Base-by-base conservation (phyloP, 1,284 basidiomycete genomes). In the Ceratobasidium sp. region DNA sequence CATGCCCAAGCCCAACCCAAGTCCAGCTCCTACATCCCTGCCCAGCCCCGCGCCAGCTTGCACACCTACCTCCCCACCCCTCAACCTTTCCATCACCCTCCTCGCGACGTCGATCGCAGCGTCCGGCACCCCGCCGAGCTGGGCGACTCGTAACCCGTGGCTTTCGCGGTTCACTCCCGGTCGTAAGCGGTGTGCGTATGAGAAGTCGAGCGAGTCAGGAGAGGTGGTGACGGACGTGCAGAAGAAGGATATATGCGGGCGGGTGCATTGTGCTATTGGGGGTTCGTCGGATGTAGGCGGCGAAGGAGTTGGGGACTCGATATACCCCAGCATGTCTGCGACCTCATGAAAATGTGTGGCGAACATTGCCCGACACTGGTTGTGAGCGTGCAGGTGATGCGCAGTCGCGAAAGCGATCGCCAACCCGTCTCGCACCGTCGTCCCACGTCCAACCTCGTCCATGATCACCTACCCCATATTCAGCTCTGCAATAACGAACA, bases 261-360 rank as follows among this genome's bases (percentile, higher is more conserved):
- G 43, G 13, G 58, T 11, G 22, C 56, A 51, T 1, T 29, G 61
- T 27, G 9, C 59, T 16, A 22, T 19, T 5, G 51, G 51, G 7
- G 22, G 22, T 1, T 53, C 51, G 51, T 4, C 9, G 7, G 51
- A 24, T 5, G 9, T n/a, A n/a, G 51, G 24, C 2, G 16, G 4
- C 22, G 22, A 11, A 53, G 22, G 22, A 24, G 84, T 79, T 65
- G 81, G 77, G 2, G 81, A 80, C 29, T 83, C 78, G 16, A 81
- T 80, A 78, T 89, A 88, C 0, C 90, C 90, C 22, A 97, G 84
- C 88, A 98, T 90, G 77, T 94, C 90, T 1, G 92, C 91, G 13
- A 99, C 83, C 79, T 98, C 95, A 81, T 98, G 95, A 79, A 98
- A 98, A 82, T 99, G 97, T 13, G 97, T 99, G 1, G 98, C 97